These are phyloP conservation scores for Xylariaceae sp. DNA, from an alignment of 2,329 filamentous ascomycete genomes.

Conservation along the genomic window DNA sequence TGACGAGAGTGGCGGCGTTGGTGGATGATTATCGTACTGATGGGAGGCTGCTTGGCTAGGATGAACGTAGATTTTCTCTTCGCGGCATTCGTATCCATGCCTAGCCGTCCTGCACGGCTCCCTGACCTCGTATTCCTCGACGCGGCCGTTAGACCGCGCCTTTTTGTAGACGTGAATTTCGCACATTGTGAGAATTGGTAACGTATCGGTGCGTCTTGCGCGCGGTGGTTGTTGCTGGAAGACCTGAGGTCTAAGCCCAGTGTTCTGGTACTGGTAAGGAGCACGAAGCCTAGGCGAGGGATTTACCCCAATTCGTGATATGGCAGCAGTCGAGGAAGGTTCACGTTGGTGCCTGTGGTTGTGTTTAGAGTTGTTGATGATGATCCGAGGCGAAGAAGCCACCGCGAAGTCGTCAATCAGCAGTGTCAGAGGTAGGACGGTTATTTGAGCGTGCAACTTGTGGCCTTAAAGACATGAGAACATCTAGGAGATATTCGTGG, in stretches of 20 bases:
- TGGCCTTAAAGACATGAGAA: constrained; percentile 19
- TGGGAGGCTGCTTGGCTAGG: constrained; percentile 29
- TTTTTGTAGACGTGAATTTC: constrained; percentile 43
- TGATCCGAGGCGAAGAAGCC: constrained; percentile 20
- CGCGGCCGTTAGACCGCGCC: constrained; percentile 41
- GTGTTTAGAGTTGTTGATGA: constrained; percentile 22
- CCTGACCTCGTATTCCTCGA: constrained; percentile 29
- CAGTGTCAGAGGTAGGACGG: constrained; percentile 16
- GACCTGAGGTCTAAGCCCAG: constrained; percentile 15
- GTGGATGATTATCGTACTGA: constrained; percentile 33
- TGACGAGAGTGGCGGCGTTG: constrained; percentile 33
- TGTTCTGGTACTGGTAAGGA: constrained; percentile 5
- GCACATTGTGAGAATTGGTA: constrained; percentile 41
- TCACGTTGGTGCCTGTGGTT: constrained; percentile 13
- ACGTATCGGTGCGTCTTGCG: constrained; percentile 21
- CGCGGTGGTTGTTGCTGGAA: constrained; percentile 20
- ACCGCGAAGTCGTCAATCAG: constrained; percentile 17
- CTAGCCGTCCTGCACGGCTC: constrained; percentile 35
- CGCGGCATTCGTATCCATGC: constrained; percentile 37
- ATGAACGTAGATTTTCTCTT: constrained; percentile 37
- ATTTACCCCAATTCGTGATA: constrained; percentile 9
- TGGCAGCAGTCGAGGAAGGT: constrained; percentile 3
- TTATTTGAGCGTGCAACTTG: constrained; percentile 14
- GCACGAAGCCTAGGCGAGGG: constrained; percentile 2
- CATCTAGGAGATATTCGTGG: constrained; percentile 1